Evolutionary conservation across 768 basidiomycete genomes (phyloP), one percentile per base, ranked within the genome.

Genomic region (Suillus fuscotomentosus): DNA sequence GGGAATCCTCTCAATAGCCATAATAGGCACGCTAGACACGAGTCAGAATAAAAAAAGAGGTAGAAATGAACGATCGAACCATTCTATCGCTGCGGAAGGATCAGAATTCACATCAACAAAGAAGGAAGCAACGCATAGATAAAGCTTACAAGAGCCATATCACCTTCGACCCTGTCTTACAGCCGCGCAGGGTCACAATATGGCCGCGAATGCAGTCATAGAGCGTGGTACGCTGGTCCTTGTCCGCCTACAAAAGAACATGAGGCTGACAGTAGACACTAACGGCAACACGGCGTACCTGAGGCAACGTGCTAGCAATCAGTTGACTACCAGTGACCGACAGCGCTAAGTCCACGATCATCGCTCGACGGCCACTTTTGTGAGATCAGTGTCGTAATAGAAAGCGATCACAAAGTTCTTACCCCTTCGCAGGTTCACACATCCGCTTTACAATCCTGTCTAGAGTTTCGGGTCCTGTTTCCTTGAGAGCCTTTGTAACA

Each of bases 131-230:
- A 15, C 51, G 53, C 24, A 63, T 53, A 27, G 66, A 51, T 51
- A 31, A 41, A 45, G 60, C 83, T 56, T 72, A 85, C 84, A 95
- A 95, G 59, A 95, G 82, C 93, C 93, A 95, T 71, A 94, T 94
- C 71, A 94, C 91, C 73, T 93, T 94, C 1, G 92, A 94, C 34
- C 93, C 93, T 2, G 93, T 93, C 81, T 94, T 94, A 73, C 92
- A 94, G 24, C 93, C 93, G 43, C 93, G 86, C n/a, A 95, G 81
- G 36, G 92, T 94, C 55, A 94, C 92, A 67, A 94, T 93, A 71
- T 94, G 92, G 3, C 91, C 91, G 45, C 89, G 83, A 67, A 94
- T 93, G 69, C 93, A 93, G 50, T 94, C 92, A 70, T 93, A 94
- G 42, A 95, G 80, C 65, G 88, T 75, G 3, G 89, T 86, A 24